These are phyloP conservation scores for Sarocladium strictum DNA, from an alignment of 2,329 filamentous ascomycete genomes.

Conservation along the genomic window DNA sequence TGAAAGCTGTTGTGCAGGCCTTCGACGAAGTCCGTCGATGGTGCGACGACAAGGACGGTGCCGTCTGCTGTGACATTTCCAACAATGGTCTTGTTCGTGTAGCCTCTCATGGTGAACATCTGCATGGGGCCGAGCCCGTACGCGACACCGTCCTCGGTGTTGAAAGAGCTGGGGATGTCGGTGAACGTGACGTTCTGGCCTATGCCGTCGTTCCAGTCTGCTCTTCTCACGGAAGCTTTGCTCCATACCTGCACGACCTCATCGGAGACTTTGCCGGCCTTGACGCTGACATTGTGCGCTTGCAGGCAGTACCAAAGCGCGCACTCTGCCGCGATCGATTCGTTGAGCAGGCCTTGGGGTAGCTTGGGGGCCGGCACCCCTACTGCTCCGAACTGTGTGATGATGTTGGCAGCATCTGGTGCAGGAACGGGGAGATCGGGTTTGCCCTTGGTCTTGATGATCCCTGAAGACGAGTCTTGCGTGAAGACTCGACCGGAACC, in stretches of 20 bases:
- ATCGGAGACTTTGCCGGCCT: background rate
- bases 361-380: background rate
- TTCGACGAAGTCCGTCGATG: constrained; percentile 9
- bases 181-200: background rate
- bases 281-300: background rate
- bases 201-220: background rate
- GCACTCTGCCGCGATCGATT: constrained; percentile 2
- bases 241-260: background rate
- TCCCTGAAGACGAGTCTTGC: background rate
- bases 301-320: constrained; percentile 3
- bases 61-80: background rate
- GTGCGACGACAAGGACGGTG: background rate
- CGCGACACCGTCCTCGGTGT: background rate
- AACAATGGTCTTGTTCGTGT: constrained; percentile 2
- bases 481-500: background rate
- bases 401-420: background rate
- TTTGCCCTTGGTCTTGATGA: background rate
- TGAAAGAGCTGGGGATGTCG: background rate
- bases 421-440: background rate
- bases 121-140: background rate
- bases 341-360: background rate
- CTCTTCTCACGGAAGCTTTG: background rate
- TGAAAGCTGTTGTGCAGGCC: constrained; percentile 3
- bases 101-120: background rate
- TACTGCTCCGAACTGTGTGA: background rate